phyloP scores from a whole-genome alignment of 208 protist genomes.

The Tetramitus jugosus region DNA sequence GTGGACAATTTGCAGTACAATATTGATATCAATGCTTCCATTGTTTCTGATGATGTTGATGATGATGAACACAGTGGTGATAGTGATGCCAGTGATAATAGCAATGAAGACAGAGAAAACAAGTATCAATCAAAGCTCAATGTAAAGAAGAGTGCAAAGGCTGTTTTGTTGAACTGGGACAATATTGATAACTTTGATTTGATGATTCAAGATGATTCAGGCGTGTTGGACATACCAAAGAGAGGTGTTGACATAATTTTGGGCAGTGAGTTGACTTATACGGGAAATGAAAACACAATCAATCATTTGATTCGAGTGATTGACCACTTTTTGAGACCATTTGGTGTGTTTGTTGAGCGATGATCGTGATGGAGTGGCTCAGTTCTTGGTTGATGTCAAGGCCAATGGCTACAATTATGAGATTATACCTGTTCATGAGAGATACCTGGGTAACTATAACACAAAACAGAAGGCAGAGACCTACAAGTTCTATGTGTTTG shows the following conservation, averaged over 20 bases:
- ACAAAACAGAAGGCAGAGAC: slow-evolving; percentile 2
- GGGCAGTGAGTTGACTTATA: not conserved
- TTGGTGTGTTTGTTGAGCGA: slow-evolving; percentile 6
- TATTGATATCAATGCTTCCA: not conserved
- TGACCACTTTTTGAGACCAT: not conserved
- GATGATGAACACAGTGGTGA: not conserved
- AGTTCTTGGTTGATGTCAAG: not conserved
- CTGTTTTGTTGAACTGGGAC: not conserved
- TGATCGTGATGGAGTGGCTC: not conserved
- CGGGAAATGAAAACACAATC: not conserved
- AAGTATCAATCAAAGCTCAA: not conserved
- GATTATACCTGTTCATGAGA: not conserved
- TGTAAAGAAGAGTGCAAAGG: not conserved
- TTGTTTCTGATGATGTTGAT: not conserved
- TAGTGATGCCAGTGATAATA: not conserved
- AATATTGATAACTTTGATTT: not conserved
- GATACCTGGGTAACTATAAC: slow-evolving; percentile 4
- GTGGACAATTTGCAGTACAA: slow-evolving; percentile 7
- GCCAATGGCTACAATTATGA: not conserved
- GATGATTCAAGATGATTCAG: not conserved
- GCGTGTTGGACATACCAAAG: not conserved
- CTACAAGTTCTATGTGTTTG: not conserved
- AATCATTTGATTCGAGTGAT: not conserved
- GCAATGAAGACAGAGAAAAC: not conserved
- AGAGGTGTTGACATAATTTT: slow-evolving; percentile 7